Evolutionary conservation across 2,329 filamentous ascomycete genomes (phyloP).

Genomic region (Hymenoscyphus infarciens): DNA sequence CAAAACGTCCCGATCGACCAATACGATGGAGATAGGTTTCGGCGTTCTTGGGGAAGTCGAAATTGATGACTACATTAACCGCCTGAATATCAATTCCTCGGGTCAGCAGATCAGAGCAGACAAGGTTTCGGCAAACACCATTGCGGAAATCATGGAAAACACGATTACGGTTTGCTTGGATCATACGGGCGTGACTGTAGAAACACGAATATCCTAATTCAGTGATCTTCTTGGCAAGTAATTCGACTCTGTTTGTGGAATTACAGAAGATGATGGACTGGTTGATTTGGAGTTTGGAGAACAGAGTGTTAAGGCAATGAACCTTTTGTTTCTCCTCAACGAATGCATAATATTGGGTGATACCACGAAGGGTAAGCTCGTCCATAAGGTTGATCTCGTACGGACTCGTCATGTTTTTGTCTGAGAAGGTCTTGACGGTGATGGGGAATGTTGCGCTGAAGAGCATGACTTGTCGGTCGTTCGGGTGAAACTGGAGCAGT

Average conservation of each 20-base stretch:
- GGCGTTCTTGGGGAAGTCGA: constrained; percentile 98
- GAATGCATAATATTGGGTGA: constrained; percentile 98
- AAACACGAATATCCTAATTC: constrained; percentile 99
- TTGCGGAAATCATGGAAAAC: constrained; percentile 99
- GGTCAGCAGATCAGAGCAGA: constrained; percentile 95
- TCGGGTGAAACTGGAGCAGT: constrained; percentile 89
- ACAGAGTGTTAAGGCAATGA: constrained; percentile 96
- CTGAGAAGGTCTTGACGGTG: constrained; percentile 95
- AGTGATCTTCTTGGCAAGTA: constrained; percentile 98
- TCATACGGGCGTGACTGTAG: constrained; percentile 98
- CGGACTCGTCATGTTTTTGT: constrained; percentile 94
- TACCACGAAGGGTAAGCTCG: constrained; percentile 93
- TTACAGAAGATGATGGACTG: constrained; percentile 99
- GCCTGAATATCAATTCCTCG: constrained; percentile 99
- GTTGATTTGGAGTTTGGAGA: constrained; percentile 98
- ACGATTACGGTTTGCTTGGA: constrained; percentile 92
- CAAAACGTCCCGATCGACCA: constrained; percentile 93
- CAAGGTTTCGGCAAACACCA: constrained; percentile 94
- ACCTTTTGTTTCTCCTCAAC: constrained; percentile 99
- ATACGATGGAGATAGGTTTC: constrained; percentile 99
- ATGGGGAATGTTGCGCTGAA: constrained; percentile 98
- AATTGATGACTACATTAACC: constrained; percentile 99
- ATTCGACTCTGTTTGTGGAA: constrained; percentile 95
- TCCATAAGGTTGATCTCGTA: constrained; percentile 99
- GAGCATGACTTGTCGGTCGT: constrained; percentile 97